Evolutionary conservation across 306 rosid genomes (phyloP).

Genomic region (Begonia peltatifolia): DNA sequence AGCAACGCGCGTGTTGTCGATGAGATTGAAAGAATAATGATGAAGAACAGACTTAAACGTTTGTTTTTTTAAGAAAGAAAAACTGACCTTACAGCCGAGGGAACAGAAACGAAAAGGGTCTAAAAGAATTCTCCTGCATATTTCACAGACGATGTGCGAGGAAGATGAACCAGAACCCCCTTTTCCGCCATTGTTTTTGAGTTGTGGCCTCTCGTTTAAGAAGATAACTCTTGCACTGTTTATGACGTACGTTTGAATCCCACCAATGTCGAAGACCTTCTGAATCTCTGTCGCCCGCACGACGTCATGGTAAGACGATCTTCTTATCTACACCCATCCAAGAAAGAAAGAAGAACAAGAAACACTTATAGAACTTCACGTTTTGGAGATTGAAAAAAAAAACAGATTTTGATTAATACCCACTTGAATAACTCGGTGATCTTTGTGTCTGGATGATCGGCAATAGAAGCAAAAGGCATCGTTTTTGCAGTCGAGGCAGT

Average conservation of each 20-base stretch:
- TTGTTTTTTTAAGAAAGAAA: background rate
- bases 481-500: conserved; percentile 61
- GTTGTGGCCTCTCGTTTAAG: conserved; percentile 86
- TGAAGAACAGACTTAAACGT: background rate
- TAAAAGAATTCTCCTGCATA: conserved; percentile 66
- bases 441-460: conserved; percentile 75
- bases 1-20: conserved; percentile 12
- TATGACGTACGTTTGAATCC: conserved; percentile 81
- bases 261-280: conserved; percentile 56
- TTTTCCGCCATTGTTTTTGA: conserved; percentile 41
- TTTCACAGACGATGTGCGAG: conserved; percentile 61
- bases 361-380: background rate
- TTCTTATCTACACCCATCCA: conserved; percentile 35
- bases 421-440: conserved; percentile 88
- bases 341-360: background rate
- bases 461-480: conserved; percentile 88
- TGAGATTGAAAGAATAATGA: conserved; percentile 6
- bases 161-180: conserved; percentile 49
- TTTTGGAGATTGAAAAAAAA: too few species aligned
- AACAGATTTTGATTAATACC: background rate
- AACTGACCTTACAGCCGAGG: conserved; percentile 84
- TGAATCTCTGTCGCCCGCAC: conserved; percentile 65
- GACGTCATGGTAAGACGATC: conserved; percentile 88
- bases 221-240: conserved; percentile 81
- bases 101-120: conserved; percentile 81